These are phyloP conservation scores for Glomus cerebriforme DNA, from an alignment of 192 early-diverging fungal species.

Conservation along the genomic window DNA sequence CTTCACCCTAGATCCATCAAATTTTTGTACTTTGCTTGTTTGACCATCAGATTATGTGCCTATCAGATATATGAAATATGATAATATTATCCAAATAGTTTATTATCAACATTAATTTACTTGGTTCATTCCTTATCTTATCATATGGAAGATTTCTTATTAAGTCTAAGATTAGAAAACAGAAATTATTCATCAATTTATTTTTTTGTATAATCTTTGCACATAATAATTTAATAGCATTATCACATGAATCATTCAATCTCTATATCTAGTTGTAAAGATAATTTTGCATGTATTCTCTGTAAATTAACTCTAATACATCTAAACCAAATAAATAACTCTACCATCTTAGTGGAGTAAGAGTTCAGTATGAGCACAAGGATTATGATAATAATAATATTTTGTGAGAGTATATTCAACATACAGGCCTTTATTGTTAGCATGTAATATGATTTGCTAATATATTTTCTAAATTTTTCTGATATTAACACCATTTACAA, in stretches of 20 bases:
- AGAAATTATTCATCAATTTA: not conserved
- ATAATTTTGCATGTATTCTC: not conserved
- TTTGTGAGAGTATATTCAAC: not conserved
- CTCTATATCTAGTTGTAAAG: not conserved
- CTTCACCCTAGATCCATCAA: no score
- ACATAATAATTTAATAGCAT: not conserved
- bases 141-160: not conserved
- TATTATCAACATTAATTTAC: not conserved
- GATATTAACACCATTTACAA: no score
- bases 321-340: no score
- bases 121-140: not conserved
- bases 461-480: no score
- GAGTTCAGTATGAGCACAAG: not conserved
- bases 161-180: not conserved
- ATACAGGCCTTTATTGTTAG: not conserved
- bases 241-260: not conserved
- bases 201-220: not conserved
- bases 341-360: not conserved
- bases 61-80: no score
- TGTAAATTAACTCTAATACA: not conserved
- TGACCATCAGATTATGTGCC: no score
- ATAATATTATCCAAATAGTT: slow-evolving; percentile 8
- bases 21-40: no score
- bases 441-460: not conserved
- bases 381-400: not conserved